phyloP scores from a whole-genome alignment of 108 stramenopile genomes.

The Skeletonema grethae region DNA sequence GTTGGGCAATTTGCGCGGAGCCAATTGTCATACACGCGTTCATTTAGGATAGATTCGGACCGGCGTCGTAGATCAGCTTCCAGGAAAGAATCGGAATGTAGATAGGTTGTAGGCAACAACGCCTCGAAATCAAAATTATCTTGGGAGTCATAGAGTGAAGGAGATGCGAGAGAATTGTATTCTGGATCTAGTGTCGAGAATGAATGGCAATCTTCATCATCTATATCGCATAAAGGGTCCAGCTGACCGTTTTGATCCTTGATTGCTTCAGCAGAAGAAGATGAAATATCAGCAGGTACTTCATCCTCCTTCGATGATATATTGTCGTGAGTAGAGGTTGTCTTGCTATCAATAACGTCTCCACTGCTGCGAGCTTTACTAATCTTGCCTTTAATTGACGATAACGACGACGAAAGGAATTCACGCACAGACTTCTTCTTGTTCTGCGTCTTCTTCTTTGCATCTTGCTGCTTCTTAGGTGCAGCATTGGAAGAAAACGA shows the following conservation, averaged over 20 bases:
- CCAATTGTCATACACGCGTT: slow-evolving; percentile 22
- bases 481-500: too few species aligned
- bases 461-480: too few species aligned
- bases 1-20: slow-evolving; percentile 23
- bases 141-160: slow-evolving; percentile 8
- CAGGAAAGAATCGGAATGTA: slow-evolving; percentile 9
- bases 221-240: slow-evolving; percentile 11
- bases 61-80: slow-evolving; percentile 11
- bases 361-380: too few species aligned
- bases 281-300: too few species aligned
- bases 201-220: slow-evolving; percentile 30
- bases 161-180: slow-evolving; percentile 1
- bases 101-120: slow-evolving; percentile 10
- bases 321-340: too few species aligned
- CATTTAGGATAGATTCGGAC: slow-evolving; percentile 11
- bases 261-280: not conserved
- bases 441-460: too few species aligned
- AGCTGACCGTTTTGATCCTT: not conserved
- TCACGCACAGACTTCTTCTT: too few species aligned
- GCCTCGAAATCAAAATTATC: slow-evolving; percentile 18
- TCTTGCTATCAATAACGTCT: too few species aligned
- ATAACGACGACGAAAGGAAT: too few species aligned
- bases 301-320: too few species aligned
- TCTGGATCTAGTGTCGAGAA: slow-evolving; percentile 16
- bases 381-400: too few species aligned